Evolutionary conservation across 192 early-diverging fungal species (phyloP), one percentile per base, ranked within the genome.

Genomic region (Thamnidium elegans): DNA sequence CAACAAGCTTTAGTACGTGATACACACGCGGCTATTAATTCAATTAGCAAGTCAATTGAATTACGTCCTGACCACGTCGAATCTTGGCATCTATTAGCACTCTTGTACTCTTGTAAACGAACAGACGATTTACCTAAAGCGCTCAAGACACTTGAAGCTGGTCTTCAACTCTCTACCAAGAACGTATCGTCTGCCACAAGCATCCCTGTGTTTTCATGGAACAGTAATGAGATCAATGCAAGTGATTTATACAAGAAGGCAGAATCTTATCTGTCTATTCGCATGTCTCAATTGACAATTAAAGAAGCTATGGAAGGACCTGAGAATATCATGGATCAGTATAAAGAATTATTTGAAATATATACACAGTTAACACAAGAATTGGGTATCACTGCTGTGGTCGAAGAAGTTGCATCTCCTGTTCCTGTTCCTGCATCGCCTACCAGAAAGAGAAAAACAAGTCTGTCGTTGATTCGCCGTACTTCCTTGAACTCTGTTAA

Each of bases 1-100:
- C 86, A 89, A 75, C 81, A 79, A 36, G 88, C 88, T 7, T 67
- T 84, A 14, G 85, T 79, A 45, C 80, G 87, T 17, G 83, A 89
- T 39, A 79, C 84, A 11, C 43, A 73, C 3, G 72, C 75, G 15
- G 88, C 90, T 1, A 81, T 79, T 4, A 26, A 50, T 7, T 56
- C 80, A 11, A 78, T 82, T 3, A 84, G 80, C 60, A 78, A 81
- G 45, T 84, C 87, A 1, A 63, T 88, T n/a, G 68, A 63, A 30
- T 64, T 89, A 46, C 77, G 87, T 14, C 56, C 81, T 1, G 63
- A 69, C 9, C 78, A 86, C 30, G 78, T 86, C 34, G 79, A 84
- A 43, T 86, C 88, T 8, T 92, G 88, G 88, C 86, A 92, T 70
- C 72, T 92, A 31, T 63, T 92, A 50, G 85, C 73, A 9, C 74